phyloP scores from a whole-genome alignment of 1,284 basidiomycete genomes.

The Fomitopsis pinicola region DNA sequence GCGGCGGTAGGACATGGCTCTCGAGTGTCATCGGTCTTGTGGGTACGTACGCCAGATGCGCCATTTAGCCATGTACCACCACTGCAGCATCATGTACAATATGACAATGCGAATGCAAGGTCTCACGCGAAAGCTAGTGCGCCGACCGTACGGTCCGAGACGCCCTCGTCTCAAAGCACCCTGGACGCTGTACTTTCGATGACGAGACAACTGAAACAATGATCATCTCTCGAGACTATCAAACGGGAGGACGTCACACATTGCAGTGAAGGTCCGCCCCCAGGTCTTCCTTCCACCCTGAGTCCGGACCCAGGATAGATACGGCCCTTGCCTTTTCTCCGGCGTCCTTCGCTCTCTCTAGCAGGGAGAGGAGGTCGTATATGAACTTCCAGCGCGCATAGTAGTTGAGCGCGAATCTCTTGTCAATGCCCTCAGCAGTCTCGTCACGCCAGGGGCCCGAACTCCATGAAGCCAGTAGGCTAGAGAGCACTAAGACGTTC shows the following conservation, averaged over 20 bases:
- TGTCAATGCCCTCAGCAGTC: constrained; percentile 26
- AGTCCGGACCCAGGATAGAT: constrained; percentile 18
- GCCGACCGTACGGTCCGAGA: too few relatives aligned
- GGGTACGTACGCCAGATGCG: constrained; percentile 8
- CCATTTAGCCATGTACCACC: background rate
- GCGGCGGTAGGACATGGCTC: constrained; percentile 37
- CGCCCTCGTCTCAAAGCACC: too few relatives aligned
- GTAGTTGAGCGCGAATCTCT: constrained; percentile 23
- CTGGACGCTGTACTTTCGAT: too few relatives aligned
- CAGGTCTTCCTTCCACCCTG: constrained; percentile 8
- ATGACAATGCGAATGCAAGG: background rate
- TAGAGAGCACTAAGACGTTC: constrained; percentile 32
- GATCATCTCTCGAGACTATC: too few relatives aligned
- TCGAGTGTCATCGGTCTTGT: background rate
- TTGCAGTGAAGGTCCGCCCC: too few relatives aligned
- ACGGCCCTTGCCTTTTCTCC: constrained; percentile 25
- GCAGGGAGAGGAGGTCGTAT: constrained; percentile 22
- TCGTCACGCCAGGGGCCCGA: constrained; percentile 24
- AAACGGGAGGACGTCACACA: too few relatives aligned
- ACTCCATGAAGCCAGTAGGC: constrained; percentile 26
- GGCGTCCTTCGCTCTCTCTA: constrained; percentile 19
- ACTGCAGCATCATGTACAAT: background rate
- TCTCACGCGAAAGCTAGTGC: background rate
- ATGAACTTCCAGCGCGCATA: constrained; percentile 28
- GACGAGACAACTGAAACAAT: too few relatives aligned